phyloP scores from a whole-genome alignment of 805 yeast species.

The Metschnikowia chrysomelidarum region DNA sequence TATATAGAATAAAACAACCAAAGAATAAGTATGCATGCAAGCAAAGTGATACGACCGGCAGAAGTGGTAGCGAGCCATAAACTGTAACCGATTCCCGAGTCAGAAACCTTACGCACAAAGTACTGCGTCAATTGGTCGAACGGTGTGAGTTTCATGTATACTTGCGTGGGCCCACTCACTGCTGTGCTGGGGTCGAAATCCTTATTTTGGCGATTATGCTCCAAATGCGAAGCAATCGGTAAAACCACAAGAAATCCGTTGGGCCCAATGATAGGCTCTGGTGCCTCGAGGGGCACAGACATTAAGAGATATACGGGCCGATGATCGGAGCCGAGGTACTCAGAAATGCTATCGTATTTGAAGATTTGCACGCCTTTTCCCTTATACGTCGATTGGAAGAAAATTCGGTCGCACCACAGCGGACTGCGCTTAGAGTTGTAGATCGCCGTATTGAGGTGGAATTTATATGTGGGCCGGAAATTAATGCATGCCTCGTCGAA shows the following conservation, averaged over 20 bases:
- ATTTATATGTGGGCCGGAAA: slow-evolving; percentile 85
- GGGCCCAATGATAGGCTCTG: slow-evolving; percentile 23
- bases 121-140: slow-evolving; percentile 28
- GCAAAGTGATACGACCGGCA: slow-evolving; percentile 29
- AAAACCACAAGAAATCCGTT: slow-evolving; percentile 18
- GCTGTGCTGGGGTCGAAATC: slow-evolving; percentile 13
- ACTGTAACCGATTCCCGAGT: slow-evolving; percentile 31
- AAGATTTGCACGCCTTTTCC: slow-evolving; percentile 26
- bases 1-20: slow-evolving; percentile 10
- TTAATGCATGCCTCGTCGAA: slow-evolving; percentile 62
- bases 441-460: slow-evolving; percentile 44
- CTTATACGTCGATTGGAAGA: slow-evolving; percentile 49
- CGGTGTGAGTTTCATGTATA: slow-evolving; percentile 35
- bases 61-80: slow-evolving; percentile 36
- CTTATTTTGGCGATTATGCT: slow-evolving; percentile 5
- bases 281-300: slow-evolving; percentile 43
- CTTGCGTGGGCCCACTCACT: slow-evolving; percentile 40
- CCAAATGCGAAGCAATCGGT: slow-evolving; percentile 12
- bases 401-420: slow-evolving; percentile 88
- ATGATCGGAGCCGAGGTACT: slow-evolving; percentile 68
- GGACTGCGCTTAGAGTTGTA: slow-evolving; percentile 65
- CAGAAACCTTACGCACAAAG: slow-evolving; percentile 27
- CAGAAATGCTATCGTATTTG: slow-evolving; percentile 49
- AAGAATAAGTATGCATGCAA: slow-evolving; percentile 17
- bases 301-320: slow-evolving; percentile 65